A percentile compares a stretch with the other conserved stretches of the same genome.
Evolutionary conservation across 2,329 filamentous ascomycete genomes (phyloP).

Genomic region (Mollisia scopiformis): DNA sequence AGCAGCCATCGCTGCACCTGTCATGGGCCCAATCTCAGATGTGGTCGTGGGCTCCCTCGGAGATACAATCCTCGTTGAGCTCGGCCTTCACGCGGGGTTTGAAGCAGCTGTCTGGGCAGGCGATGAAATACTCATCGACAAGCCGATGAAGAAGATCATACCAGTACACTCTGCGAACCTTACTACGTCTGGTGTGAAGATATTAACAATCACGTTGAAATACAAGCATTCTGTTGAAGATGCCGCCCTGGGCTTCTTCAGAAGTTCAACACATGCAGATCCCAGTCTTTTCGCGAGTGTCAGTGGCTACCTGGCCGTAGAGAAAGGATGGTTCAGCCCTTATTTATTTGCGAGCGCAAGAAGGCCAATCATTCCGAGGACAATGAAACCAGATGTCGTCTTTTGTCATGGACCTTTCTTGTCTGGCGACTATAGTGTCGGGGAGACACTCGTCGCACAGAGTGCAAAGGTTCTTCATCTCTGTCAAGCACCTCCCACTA

Average conservation of each 20-base stretch:
- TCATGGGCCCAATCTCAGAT: slow-evolving; percentile 18
- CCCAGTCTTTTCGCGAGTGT: slow-evolving; percentile 19
- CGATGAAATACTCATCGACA: slow-evolving; percentile 15
- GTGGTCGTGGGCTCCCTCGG: slow-evolving; percentile 15
- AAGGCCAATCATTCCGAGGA: slow-evolving; percentile 18
- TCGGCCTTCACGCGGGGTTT: slow-evolving; percentile 17
- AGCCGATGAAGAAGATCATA: slow-evolving; percentile 18
- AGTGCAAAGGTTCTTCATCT: slow-evolving; percentile 19
- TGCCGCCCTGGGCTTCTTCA: slow-evolving; percentile 18
- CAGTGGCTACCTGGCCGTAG: slow-evolving; percentile 15
- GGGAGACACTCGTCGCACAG: slow-evolving; percentile 19
- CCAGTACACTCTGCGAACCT: slow-evolving; percentile 16
- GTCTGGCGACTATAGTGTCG: slow-evolving; percentile 15
- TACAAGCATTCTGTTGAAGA: slow-evolving; percentile 18
- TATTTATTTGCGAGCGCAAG: slow-evolving; percentile 21
- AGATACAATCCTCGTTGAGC: slow-evolving; percentile 16
- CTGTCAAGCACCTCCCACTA: slow-evolving; percentile 5
- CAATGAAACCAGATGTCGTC: slow-evolving; percentile 18
- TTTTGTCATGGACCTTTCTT: slow-evolving; percentile 21
- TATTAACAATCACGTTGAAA: slow-evolving; percentile 20
- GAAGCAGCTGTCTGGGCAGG: slow-evolving; percentile 14
- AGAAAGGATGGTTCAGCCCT: slow-evolving; percentile 19
- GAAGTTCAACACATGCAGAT: slow-evolving; percentile 16
- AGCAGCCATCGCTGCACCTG: slow-evolving; percentile 13
- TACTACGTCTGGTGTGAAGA: slow-evolving; percentile 14